phyloP scores from a whole-genome alignment of 768 basidiomycete species.

The Tylopilus balloui region DNA sequence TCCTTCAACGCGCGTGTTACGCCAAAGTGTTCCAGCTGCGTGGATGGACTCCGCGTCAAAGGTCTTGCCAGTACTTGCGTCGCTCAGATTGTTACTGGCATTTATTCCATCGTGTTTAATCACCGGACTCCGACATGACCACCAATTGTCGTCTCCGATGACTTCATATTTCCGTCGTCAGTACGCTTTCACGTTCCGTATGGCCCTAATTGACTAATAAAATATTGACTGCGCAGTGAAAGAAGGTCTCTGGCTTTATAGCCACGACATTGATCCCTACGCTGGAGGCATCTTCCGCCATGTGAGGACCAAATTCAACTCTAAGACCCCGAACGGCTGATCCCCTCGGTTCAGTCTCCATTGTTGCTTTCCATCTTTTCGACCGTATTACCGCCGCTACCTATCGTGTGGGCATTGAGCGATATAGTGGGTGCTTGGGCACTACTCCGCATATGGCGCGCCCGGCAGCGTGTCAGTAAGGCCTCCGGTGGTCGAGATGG shows the following conservation, averaged over 20 bases:
- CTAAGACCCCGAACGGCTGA: background rate
- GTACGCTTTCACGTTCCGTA: constrained; percentile 24
- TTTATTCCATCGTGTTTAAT: constrained; percentile 43
- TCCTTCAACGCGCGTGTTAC: background rate
- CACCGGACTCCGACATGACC: constrained; percentile 54
- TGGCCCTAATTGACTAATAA: background rate
- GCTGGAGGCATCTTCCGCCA: constrained; percentile 83
- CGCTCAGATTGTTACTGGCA: constrained; percentile 49
- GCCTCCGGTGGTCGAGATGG: constrained; percentile 45
- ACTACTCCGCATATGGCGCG: constrained; percentile 62
- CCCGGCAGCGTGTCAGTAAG: constrained; percentile 48
- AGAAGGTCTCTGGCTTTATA: constrained; percentile 83
- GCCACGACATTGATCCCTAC: constrained; percentile 80
- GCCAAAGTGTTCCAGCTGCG: background rate
- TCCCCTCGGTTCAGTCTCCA: constrained; percentile 56
- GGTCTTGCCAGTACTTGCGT: constrained; percentile 40
- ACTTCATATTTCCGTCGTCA: constrained; percentile 74
- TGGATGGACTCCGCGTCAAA: constrained; percentile 12
- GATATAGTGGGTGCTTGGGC: constrained; percentile 70
- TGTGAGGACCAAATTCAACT: constrained; percentile 42
- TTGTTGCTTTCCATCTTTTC: constrained; percentile 74
- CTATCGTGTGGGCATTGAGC: constrained; percentile 63
- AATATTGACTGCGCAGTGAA: constrained; percentile 50
- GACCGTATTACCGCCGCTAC: constrained; percentile 55
- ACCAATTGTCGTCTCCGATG: constrained; percentile 76